A percentile compares a stretch with the other conserved stretches of the same genome.
These are phyloP conservation scores for Trypanosoma melophagium DNA, from an alignment of 208 protist genomes.

Conservation along the genomic window DNA sequence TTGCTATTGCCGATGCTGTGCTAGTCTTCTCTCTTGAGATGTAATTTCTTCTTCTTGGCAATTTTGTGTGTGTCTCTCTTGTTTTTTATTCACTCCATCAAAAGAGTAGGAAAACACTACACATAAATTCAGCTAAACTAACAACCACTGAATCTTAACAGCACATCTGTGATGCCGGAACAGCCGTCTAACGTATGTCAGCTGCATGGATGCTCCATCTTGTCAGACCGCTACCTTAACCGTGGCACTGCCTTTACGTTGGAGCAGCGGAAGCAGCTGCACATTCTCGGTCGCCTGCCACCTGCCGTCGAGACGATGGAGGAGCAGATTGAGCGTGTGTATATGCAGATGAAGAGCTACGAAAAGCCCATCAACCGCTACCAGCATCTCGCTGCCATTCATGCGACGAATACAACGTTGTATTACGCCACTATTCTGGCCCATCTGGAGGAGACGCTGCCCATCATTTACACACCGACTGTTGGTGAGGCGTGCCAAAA, in stretches of 20 bases:
- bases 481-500: constrained; percentile 93
- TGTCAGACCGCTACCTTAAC: constrained; percentile 80
- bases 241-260: constrained; percentile 79
- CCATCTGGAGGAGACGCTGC: constrained; percentile 72
- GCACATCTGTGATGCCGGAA: not conserved
- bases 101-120: no score
- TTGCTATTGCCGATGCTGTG: no score
- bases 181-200: constrained; percentile 16
- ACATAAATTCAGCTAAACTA: no score
- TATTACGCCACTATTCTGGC: constrained; percentile 77
- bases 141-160: no score
- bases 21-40: no score
- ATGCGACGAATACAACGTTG: constrained; percentile 74
- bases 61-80: no score
- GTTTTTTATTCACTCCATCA: no score
- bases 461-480: constrained; percentile 90
- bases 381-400: constrained; percentile 64
- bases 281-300: constrained; percentile 64
- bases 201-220: constrained; percentile 34
- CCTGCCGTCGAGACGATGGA: constrained; percentile 77
- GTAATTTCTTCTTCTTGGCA: no score
- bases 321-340: constrained; percentile 72
- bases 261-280: constrained; percentile 69
- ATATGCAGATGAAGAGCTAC: constrained; percentile 62
- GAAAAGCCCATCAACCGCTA: constrained; percentile 88